A percentile compares a stretch with the other conserved stretches of the same genome.
Evolutionary conservation across 768 basidiomycete genomes (phyloP).

Genomic region (Hysterangium stoloniferum): DNA sequence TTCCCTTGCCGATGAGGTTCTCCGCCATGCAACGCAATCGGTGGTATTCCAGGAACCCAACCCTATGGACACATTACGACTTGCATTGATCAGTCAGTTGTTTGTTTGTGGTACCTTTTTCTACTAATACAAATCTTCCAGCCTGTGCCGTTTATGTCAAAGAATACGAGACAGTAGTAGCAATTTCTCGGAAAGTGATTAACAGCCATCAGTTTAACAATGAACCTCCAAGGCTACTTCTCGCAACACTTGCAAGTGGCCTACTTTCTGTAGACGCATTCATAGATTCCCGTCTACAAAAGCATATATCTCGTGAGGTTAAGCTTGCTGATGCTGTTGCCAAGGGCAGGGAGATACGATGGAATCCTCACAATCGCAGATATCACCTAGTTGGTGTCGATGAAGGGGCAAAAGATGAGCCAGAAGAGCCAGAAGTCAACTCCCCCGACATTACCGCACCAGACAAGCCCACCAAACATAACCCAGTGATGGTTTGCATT

Average conservation of each 20-base stretch:
- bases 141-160: conserved; percentile 64
- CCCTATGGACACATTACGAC: conserved; percentile 61
- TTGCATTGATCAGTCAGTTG: conserved; percentile 63
- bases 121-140: conserved; percentile 23
- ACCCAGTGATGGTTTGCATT: conserved; percentile 59
- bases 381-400: conserved; percentile 37
- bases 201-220: conserved; percentile 78
- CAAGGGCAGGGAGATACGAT: conserved; percentile 55
- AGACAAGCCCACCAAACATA: conserved; percentile 57
- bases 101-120: neutral
- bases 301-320: conserved; percentile 77
- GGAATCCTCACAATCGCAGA: conserved; percentile 53
- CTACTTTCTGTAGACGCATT: conserved; percentile 65
- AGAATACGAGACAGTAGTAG: conserved; percentile 51
- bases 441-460: conserved; percentile 16
- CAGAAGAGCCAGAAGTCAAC: conserved; percentile 32
- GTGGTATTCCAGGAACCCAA: conserved; percentile 59
- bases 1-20: conserved; percentile 62
- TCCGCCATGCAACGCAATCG: conserved; percentile 67
- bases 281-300: conserved; percentile 71
- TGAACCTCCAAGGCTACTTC: conserved; percentile 71
- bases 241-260: conserved; percentile 67
- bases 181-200: conserved; percentile 71
- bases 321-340: conserved; percentile 59
- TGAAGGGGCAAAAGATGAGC: conserved; percentile 24